Base-by-base conservation (phyloP, 768 basidiomycete species). In the Trametes punicea region DNA sequence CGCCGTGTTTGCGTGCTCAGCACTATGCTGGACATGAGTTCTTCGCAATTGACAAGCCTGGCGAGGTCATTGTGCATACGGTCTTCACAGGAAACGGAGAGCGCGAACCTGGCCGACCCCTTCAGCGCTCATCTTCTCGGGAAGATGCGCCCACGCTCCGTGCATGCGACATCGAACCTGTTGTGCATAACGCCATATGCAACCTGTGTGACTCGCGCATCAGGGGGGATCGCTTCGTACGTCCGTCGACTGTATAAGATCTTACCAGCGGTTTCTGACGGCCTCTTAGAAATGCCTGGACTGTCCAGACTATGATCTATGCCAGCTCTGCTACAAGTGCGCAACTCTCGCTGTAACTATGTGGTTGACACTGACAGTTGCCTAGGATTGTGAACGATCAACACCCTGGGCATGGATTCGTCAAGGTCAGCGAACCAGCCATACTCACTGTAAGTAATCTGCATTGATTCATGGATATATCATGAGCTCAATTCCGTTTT, bases 291-390 rank as follows among this genome's bases (percentile, higher is more conserved):
- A 91, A 85, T 92, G 90, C 64, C 55, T 84, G 8, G 67, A 73
- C 54, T 93, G 90, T 70, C 90, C 90, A n/a, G 90, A 94, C 65
- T 94, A 84, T 61, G 91, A 94, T 62, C 79, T 84, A 8, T 94
- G 92, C 65, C 65, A 69, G 15, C 70, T 75, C 15, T 94, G 92
- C 71, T 90, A 87, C 71, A 74, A 72, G 81, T 85, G 65, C 44
- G 73, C 62, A 16, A 30, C 42, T 44, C 11, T 13, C 41, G 18
- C 46, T 50, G 3, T 16, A 2, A 4, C 26, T 4, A 3, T 6
- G 6, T 18, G 4, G 4, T 31, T 46, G 18, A 53, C 59, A 34
- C 45, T 40, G 27, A 41, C 31, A 16, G 36, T 31, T 16, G 29
- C 11, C 8, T 42, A 87, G 81, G 57, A 90, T 91, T 49, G 84